Evolutionary conservation across 192 early-diverging fungal genomes (phyloP).

Genomic region (Cetraspora pellucida): DNA sequence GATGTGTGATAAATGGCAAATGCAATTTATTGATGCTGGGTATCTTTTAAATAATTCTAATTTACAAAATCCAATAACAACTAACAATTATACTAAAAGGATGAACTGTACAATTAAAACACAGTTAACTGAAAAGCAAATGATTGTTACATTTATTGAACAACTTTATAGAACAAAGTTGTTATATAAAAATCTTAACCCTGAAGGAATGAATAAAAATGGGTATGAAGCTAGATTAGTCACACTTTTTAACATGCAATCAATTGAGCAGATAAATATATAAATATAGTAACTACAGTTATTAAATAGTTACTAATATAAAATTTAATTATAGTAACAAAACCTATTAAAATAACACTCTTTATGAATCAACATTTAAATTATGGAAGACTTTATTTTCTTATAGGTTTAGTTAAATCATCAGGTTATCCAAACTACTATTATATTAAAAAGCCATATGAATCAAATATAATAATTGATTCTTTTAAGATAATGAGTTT

Average conservation of each 20-base stretch:
- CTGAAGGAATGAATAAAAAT: not conserved
- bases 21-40: conserved; percentile 2
- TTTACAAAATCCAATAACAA: not conserved
- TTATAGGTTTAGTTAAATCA: too few species aligned
- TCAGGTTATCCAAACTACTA: too few species aligned
- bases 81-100: conserved; percentile 13
- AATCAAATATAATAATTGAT: too few species aligned
- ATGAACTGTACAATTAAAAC: conserved; percentile 19
- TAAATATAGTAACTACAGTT: not conserved
- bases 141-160: conserved; percentile 14
- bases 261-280: not conserved
- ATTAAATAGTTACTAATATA: not conserved
- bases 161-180: conserved; percentile 21
- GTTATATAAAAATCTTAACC: not conserved
- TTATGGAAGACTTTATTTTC: too few species aligned
- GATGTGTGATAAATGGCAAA: not conserved
- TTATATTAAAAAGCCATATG: too few species aligned
- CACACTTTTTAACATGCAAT: not conserved
- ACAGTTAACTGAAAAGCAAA: not conserved
- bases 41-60: not conserved
- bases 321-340: not conserved
- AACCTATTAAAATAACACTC: too few species aligned
- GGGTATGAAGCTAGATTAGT: not conserved
- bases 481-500: too few species aligned
- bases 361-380: too few species aligned